These are phyloP conservation scores for Cymodocea nodosa DNA, from an alignment of 116 monocot genomes.

Conservation along the genomic window DNA sequence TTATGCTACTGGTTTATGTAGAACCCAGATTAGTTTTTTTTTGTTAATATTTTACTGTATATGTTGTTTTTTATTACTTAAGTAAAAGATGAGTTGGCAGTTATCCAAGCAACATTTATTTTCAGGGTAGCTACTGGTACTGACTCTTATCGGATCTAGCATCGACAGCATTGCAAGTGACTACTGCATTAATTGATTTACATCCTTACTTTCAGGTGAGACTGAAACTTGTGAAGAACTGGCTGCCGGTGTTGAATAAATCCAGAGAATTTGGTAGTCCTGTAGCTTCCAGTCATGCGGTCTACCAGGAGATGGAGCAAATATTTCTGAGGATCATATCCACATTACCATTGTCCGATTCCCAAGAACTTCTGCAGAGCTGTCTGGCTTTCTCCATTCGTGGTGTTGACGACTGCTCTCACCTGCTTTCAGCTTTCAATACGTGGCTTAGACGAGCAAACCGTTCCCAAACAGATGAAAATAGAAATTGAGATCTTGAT, in stretches of 20 bases:
- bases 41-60: too few species aligned
- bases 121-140: too few species aligned
- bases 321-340: constrained; percentile 83
- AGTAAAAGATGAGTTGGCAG: too few species aligned
- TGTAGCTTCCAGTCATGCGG: constrained; percentile 40
- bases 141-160: too few species aligned
- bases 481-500: constrained; percentile 5
- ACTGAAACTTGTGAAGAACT: constrained; percentile 60
- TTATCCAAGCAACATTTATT: too few species aligned
- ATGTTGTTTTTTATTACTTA: too few species aligned
- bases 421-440: constrained; percentile 60
- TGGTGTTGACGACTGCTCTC: constrained; percentile 63
- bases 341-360: constrained; percentile 62
- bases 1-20: too few species aligned
- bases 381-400: constrained; percentile 79
- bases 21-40: too few species aligned
- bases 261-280: constrained; percentile 54
- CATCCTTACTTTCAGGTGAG: constrained; percentile 38
- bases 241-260: constrained; percentile 85
- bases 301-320: constrained; percentile 71
- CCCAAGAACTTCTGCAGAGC: constrained; percentile 57
- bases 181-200: not conserved
- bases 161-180: too few species aligned
- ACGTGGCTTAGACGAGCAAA: constrained; percentile 80
- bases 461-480: constrained; percentile 16